A percentile compares a stretch with the other conserved stretches of the same genome.
Conservation (phyloP, 768 basidiomycete species). For the Mycena venus region DNA sequence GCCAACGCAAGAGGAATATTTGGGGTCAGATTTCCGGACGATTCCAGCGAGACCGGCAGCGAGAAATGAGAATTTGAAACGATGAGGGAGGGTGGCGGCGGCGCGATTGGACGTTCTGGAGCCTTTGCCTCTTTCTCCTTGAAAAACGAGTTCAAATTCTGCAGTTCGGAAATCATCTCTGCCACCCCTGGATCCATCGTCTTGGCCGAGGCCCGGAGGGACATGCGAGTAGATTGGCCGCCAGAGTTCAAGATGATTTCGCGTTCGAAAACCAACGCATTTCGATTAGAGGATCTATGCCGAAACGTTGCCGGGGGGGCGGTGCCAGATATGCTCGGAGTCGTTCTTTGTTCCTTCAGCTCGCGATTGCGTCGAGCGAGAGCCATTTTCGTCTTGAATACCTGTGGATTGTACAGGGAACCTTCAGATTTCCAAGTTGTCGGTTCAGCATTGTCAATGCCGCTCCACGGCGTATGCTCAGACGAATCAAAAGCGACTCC, state of each 20-base stretch:
- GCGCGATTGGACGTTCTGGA: neutral
- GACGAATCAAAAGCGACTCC: constrained; percentile 46
- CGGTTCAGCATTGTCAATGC: constrained; percentile 30
- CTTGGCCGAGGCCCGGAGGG: constrained; percentile 48
- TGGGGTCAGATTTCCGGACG: constrained; percentile 41
- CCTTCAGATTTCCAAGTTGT: constrained; percentile 55
- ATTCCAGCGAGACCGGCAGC: constrained; percentile 52
- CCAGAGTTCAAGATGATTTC: constrained; percentile 47
- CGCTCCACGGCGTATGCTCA: constrained; percentile 57
- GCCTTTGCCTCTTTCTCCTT: constrained; percentile 38
- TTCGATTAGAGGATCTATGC: constrained; percentile 36
- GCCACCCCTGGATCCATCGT: constrained; percentile 55
- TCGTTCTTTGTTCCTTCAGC: constrained; percentile 7
- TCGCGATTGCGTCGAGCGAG: constrained; percentile 23
- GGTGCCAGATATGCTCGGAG: constrained; percentile 20
- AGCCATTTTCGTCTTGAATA: constrained; percentile 40
- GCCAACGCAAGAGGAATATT: constrained; percentile 45
- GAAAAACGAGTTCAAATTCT: constrained; percentile 55
- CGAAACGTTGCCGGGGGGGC: constrained; percentile 9
- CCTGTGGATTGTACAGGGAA: constrained; percentile 51
- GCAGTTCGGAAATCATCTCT: constrained; percentile 56
- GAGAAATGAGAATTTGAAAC: constrained; percentile 58
- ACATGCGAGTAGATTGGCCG: constrained; percentile 46
- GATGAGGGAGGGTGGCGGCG: constrained; percentile 53
- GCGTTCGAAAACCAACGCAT: constrained; percentile 51